Conservation (phyloP, 768 basidiomycete genomes). For the Amanita rimosa region DNA sequence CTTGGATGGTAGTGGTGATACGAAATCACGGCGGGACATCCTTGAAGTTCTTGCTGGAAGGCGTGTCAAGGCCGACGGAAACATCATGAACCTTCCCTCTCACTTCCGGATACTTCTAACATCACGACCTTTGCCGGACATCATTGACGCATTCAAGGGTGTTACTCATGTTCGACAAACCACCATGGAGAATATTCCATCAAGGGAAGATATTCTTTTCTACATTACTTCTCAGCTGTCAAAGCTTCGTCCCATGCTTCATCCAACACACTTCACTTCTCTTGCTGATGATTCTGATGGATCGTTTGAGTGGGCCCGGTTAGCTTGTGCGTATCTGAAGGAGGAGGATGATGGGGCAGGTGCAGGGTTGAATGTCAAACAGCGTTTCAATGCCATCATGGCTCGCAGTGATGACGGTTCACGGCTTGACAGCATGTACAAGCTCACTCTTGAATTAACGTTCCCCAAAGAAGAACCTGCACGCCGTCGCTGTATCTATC, state of each 20-base stretch:
- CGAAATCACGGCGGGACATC: background rate
- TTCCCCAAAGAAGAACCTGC: background rate
- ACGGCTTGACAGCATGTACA: conserved; percentile 1
- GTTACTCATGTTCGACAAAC: conserved; percentile 3
- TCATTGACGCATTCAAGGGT: conserved; percentile 7
- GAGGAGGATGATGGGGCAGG: background rate
- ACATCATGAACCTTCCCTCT: conserved; percentile 11
- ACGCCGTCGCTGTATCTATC: background rate
- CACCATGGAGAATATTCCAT: conserved; percentile 8
- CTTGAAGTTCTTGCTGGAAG: background rate
- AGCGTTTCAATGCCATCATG: background rate
- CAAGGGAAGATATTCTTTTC: conserved; percentile 2
- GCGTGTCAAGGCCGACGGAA: background rate
- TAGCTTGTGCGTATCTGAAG: conserved; percentile 15
- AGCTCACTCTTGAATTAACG: background rate
- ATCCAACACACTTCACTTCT: conserved; percentile 7
- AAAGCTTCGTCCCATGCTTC: background rate
- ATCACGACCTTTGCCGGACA: conserved; percentile 16
- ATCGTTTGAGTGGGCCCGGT: conserved; percentile 22
- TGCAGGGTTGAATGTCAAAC: background rate
- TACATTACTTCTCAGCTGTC: conserved; percentile 1
- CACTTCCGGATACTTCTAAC: conserved; percentile 20
- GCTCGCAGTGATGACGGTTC: background rate
- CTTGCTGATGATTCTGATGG: conserved; percentile 15
- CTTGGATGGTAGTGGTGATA: too few relatives aligned